Evolutionary conservation across 371 early-diverging fungal genomes (phyloP).

Genomic region (Mortierella sp.): DNA sequence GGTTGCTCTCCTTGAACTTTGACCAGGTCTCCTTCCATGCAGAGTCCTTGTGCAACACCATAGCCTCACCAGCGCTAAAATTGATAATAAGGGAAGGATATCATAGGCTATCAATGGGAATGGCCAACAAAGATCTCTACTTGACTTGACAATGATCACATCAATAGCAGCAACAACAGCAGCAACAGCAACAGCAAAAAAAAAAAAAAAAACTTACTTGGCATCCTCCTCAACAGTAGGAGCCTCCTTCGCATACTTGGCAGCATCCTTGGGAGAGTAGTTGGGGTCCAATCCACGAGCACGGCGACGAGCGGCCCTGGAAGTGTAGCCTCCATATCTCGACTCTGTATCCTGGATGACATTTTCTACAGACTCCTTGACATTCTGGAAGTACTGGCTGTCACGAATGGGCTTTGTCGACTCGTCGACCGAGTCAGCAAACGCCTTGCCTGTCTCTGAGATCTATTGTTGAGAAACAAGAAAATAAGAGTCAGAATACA

Average conservation of each 20-base stretch:
- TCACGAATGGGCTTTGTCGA: conserved; percentile 82
- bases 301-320: conserved; percentile 78
- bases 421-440: conserved; percentile 65
- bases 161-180: not conserved
- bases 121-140: not conserved
- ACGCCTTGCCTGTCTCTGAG: conserved; percentile 50
- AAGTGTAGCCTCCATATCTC: conserved; percentile 81
- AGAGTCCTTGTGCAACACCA: conserved; percentile 92
- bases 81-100: not conserved
- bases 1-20: conserved; percentile 90
- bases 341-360: conserved; percentile 80
- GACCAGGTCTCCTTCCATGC: conserved; percentile 94
- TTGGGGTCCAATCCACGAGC: conserved; percentile 65
- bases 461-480: conserved; percentile 16
- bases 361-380: conserved; percentile 75
- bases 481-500: not conserved
- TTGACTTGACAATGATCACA: not conserved
- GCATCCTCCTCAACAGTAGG: conserved; percentile 45
- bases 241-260: conserved; percentile 29
- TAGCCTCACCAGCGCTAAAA: conserved; percentile 82
- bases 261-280: conserved; percentile 50
- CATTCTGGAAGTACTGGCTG: conserved; percentile 75
- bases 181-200: not conserved
- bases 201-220: conserved; percentile 35
- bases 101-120: not conserved